A percentile compares a stretch with the other conserved stretches of the same genome.
Evolutionary conservation across 805 yeast species (phyloP).

Genomic region (Sugiyamaella smithiae): DNA sequence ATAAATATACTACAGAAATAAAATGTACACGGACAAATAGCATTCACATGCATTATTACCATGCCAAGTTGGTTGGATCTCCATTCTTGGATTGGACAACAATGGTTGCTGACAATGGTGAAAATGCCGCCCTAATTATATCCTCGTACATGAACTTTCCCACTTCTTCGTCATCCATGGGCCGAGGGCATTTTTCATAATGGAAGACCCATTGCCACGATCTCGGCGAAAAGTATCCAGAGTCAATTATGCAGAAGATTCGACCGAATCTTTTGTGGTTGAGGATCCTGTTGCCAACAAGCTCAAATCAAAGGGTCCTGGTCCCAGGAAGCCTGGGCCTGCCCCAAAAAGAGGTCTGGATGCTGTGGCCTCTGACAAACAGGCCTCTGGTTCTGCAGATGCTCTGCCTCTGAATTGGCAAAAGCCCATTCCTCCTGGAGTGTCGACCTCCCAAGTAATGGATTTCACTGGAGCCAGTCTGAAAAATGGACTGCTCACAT

Average conservation of each 20-base stretch:
- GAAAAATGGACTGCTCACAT: conserved; percentile 31
- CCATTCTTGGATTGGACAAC: too few relatives aligned
- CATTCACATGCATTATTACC: too few relatives aligned
- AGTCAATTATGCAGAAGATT: conserved; percentile 30
- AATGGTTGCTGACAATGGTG: too few relatives aligned
- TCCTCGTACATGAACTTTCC: conserved; percentile 1
- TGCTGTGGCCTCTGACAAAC: background rate
- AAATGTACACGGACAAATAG: too few relatives aligned
- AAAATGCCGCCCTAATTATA: background rate
- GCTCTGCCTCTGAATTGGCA: conserved; percentile 32
- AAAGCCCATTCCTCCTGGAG: conserved; percentile 28
- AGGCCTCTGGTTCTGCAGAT: conserved; percentile 8
- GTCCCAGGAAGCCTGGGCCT: conserved; percentile 5
- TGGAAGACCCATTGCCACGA: conserved; percentile 3
- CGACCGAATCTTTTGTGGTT: conserved; percentile 6
- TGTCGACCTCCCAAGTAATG: conserved; percentile 29
- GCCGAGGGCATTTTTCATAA: conserved; percentile 1
- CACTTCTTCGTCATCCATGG: background rate
- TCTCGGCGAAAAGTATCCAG: conserved; percentile 23
- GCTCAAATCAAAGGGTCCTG: background rate
- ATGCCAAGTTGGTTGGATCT: too few relatives aligned
- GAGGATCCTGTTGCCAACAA: conserved; percentile 3
- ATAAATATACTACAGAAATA: too few relatives aligned
- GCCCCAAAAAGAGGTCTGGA: background rate
- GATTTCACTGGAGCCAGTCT: conserved; percentile 42